Percentiles rank a stretch among this genome's conserved stretches.
Evolutionary conservation across 345 rosid species (phyloP).

Genomic region (Murraya paniculata): DNA sequence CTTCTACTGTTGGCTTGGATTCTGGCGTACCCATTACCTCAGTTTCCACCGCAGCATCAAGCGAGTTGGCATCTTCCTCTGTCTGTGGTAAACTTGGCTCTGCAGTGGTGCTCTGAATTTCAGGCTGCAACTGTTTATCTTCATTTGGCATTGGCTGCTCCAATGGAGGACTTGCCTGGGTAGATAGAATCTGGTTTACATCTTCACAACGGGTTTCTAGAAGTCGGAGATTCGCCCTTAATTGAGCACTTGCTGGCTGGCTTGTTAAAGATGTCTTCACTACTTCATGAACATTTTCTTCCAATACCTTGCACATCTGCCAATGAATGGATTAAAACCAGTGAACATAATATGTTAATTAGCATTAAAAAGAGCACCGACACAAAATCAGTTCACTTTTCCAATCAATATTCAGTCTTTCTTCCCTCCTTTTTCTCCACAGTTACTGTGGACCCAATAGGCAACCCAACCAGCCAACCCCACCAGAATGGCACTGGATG

Average conservation of each 20-base stretch:
- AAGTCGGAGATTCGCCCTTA: constrained; percentile 52
- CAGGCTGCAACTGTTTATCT: constrained; percentile 10
- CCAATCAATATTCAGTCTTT: not conserved
- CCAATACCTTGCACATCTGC: constrained; percentile 66
- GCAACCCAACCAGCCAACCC: not conserved
- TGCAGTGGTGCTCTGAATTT: constrained; percentile 11
- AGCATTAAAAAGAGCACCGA: not conserved
- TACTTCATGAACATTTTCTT: constrained; percentile 46
- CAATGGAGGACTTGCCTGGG: constrained; percentile 12
- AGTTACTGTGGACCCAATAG: no score
- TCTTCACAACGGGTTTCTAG: constrained; percentile 42
- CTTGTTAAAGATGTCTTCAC: constrained; percentile 31
- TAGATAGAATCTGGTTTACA: constrained; percentile 46
- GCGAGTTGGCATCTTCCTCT: constrained; percentile 3
- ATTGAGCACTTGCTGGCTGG: constrained; percentile 34
- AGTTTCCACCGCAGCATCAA: constrained; percentile 20
- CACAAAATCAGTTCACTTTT: not conserved
- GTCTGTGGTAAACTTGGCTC: constrained; percentile 9
- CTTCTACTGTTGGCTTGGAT: not conserved
- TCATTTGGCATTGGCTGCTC: constrained; percentile 16
- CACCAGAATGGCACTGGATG: not conserved
- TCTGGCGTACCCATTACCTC: constrained; percentile 19
- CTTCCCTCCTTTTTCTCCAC: not conserved
- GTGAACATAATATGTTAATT: not conserved
- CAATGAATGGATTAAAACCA: constrained; percentile 10